Percentiles rank a stretch among this genome's conserved stretches.
Evolutionary conservation across 345 rosid genomes (phyloP).

Genomic region (Conringia planisiliqua): DNA sequence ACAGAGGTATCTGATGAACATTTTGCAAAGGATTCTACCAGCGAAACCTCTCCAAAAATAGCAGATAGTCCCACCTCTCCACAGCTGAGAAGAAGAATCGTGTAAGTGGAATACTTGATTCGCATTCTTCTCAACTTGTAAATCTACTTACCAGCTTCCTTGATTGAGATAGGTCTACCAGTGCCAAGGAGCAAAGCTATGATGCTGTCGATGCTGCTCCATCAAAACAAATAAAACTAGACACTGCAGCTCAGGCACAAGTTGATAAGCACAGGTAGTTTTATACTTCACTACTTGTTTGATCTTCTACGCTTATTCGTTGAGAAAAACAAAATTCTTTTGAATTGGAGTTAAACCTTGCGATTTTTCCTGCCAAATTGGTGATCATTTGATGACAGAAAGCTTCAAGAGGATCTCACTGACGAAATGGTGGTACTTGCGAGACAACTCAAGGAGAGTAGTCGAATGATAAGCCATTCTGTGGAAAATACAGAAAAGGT

Average conservation of each 20-base stretch:
- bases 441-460: slow-evolving; percentile 77
- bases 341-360: too few relatives aligned
- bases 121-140: background rate
- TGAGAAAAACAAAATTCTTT: too few relatives aligned
- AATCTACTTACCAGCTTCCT: background rate
- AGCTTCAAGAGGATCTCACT: slow-evolving; percentile 79
- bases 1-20: slow-evolving; percentile 36
- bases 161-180: slow-evolving; percentile 43
- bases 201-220: slow-evolving; percentile 39
- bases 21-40: slow-evolving; percentile 33
- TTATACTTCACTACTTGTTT: background rate
- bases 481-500: slow-evolving; percentile 79
- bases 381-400: slow-evolving; percentile 51
- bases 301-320: too few relatives aligned
- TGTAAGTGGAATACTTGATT: too few relatives aligned
- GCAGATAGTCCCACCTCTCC: too few relatives aligned
- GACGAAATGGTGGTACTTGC: slow-evolving; percentile 98
- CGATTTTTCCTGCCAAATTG: background rate
- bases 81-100: too few relatives aligned
- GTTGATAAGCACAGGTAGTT: slow-evolving; percentile 79
- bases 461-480: slow-evolving; percentile 58
- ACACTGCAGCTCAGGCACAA: slow-evolving; percentile 56
- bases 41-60: background rate
- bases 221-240: slow-evolving; percentile 63
- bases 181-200: slow-evolving; percentile 42